A percentile compares a stretch with the other conserved stretches of the same genome.
These are phyloP conservation scores for Plantago rigida DNA, from an alignment of 305 asterid genomes.

Conservation along the genomic window DNA sequence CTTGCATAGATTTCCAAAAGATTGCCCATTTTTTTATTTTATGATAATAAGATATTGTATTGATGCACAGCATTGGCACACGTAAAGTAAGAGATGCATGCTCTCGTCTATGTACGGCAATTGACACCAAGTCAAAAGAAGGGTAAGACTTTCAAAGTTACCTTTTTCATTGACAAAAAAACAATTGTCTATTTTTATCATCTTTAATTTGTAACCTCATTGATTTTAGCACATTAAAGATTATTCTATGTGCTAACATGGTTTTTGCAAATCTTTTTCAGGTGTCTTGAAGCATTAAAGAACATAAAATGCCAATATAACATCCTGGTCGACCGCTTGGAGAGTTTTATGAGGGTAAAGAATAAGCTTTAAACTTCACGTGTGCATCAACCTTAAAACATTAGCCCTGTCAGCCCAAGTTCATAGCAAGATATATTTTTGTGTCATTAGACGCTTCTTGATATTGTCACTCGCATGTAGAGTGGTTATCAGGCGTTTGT, in stretches of 20 bases:
- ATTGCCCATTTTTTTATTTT: neutral
- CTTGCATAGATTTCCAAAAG: neutral
- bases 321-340: conserved; percentile 24
- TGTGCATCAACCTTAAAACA: too few relatives aligned
- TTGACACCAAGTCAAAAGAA: conserved; percentile 31
- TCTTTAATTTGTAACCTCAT: too few relatives aligned
- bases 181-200: too few relatives aligned
- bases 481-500: too few relatives aligned
- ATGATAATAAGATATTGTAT: neutral
- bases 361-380: neutral
- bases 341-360: conserved; percentile 32
- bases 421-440: too few relatives aligned
- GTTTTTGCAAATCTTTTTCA: conserved; percentile 7
- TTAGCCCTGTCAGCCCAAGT: too few relatives aligned
- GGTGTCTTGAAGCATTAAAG: conserved; percentile 33
- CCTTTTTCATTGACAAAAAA: too few relatives aligned
- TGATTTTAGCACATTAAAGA: too few relatives aligned
- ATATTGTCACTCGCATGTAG: too few relatives aligned
- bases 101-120: conserved; percentile 24
- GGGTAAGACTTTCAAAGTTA: conserved; percentile 27
- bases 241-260: conserved; percentile 8
- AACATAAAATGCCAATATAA: conserved; percentile 26
- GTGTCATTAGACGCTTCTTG: too few relatives aligned
- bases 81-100: conserved; percentile 29
- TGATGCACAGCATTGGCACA: conserved; percentile 45